Conservation (phyloP, 306 rosid species). For the Phaseolus lunatus region DNA sequence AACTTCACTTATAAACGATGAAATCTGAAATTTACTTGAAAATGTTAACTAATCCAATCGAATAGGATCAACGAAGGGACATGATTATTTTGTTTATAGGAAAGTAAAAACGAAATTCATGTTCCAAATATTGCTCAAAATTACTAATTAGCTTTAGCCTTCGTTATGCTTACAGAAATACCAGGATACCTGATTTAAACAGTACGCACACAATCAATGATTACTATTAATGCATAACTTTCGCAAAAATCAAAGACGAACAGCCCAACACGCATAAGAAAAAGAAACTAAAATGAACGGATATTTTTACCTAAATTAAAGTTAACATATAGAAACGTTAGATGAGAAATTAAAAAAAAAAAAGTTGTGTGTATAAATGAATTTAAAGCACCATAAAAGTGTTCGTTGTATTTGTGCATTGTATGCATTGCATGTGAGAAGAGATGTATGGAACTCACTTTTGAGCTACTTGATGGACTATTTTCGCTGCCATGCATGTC, state of each 20-base stretch:
- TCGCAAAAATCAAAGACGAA: not conserved
- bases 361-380: not conserved
- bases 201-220: not conserved
- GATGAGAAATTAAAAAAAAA: not conserved
- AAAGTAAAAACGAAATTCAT: not conserved
- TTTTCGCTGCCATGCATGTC: constrained; percentile 44
- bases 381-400: not conserved
- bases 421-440: not conserved
- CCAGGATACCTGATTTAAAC: not conserved
- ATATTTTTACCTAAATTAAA: not conserved
- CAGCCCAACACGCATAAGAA: not conserved
- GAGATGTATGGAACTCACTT: constrained; percentile 42
- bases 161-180: not conserved
- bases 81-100: not conserved
- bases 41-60: not conserved
- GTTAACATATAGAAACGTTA: not conserved
- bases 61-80: not conserved
- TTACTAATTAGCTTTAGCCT: not conserved
- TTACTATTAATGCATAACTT: not conserved
- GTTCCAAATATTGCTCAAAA: not conserved
- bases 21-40: constrained; percentile 21
- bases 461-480: constrained; percentile 63
- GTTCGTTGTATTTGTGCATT: not conserved
- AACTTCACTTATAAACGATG: constrained; percentile 30
- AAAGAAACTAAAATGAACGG: not conserved